Conservation (phyloP, 2,329 filamentous ascomycete genomes). For the Amylocarpus encephaloides region DNA sequence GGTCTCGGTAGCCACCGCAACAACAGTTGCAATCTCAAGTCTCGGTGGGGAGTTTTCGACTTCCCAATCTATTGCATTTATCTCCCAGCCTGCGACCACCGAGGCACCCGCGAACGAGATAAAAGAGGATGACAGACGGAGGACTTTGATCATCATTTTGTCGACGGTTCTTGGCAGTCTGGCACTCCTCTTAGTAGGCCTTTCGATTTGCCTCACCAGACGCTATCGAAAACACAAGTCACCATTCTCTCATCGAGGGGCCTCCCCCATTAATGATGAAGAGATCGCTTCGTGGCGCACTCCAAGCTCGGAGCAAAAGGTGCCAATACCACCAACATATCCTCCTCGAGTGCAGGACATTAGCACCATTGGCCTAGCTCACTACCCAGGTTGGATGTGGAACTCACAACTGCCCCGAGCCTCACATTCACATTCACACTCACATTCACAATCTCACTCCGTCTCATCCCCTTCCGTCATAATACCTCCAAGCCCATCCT, state of each 20-base stretch:
- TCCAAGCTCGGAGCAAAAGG: slow-evolving; percentile 16
- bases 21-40: slow-evolving; percentile 2
- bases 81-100: slow-evolving; percentile 1
- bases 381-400: slow-evolving; percentile 25
- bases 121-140: slow-evolving; percentile 2
- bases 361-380: slow-evolving; percentile 9
- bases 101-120: neutral
- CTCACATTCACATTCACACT: slow-evolving; percentile 15
- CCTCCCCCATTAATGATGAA: slow-evolving; percentile 57
- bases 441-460: neutral
- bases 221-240: slow-evolving; percentile 26
- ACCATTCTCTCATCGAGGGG: slow-evolving; percentile 46
- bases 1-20: neutral
- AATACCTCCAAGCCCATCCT: slow-evolving; percentile 34
- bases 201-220: slow-evolving; percentile 17
- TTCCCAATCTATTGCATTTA: neutral
- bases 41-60: neutral
- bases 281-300: slow-evolving; percentile 56
- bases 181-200: slow-evolving; percentile 20
- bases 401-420: slow-evolving; percentile 18
- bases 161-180: slow-evolving; percentile 24
- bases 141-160: slow-evolving; percentile 24
- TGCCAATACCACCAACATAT: slow-evolving; percentile 7
- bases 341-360: slow-evolving; percentile 10
- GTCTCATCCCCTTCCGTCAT: slow-evolving; percentile 26